phyloP scores from a whole-genome alignment of 2,329 filamentous ascomycete species.

The Macrophomina phaseolina region DNA sequence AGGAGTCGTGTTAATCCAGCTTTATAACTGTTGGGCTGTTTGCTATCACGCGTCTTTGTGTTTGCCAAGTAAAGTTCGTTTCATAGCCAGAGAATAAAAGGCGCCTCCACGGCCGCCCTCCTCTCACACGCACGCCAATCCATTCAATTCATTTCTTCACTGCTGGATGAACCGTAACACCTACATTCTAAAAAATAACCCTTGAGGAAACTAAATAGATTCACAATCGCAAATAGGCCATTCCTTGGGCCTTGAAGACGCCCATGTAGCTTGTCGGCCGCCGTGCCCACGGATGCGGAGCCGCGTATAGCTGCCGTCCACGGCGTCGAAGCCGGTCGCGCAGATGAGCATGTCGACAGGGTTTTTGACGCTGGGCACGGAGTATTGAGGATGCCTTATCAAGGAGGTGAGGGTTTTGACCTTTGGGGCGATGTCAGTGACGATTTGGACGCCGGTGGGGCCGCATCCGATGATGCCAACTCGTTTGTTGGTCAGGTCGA shows the following conservation, averaged over 20 bases:
- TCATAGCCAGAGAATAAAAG: no score
- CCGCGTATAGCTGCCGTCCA: constrained; percentile 44
- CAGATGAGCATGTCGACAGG: constrained; percentile 57
- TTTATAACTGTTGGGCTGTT: no score
- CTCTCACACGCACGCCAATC: no score
- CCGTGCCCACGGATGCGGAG: constrained; percentile 42
- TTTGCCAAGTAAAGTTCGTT: no score
- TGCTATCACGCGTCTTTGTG: no score
- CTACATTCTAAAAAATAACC: no score
- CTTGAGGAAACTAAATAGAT: constrained; percentile 48
- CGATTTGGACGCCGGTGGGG: constrained; percentile 39
- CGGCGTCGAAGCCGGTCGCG: constrained; percentile 51
- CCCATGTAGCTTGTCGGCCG: constrained; percentile 47
- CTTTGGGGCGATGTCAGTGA: constrained; percentile 36
- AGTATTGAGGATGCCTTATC: constrained; percentile 43
- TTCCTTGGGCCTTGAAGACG: constrained; percentile 35
- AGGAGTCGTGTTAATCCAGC: no score
- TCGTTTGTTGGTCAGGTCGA: constrained; percentile 25
- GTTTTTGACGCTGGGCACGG: constrained; percentile 41
- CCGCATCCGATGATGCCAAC: constrained; percentile 39
- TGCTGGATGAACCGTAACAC: no score
- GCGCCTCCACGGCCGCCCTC: no score
- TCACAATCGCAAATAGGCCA: no score
- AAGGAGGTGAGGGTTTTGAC: constrained; percentile 33
- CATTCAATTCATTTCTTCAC: no score